These are phyloP conservation scores for Agaricus sinodeliciosus DNA, from an alignment of 768 basidiomycete genomes.

Conservation along the genomic window DNA sequence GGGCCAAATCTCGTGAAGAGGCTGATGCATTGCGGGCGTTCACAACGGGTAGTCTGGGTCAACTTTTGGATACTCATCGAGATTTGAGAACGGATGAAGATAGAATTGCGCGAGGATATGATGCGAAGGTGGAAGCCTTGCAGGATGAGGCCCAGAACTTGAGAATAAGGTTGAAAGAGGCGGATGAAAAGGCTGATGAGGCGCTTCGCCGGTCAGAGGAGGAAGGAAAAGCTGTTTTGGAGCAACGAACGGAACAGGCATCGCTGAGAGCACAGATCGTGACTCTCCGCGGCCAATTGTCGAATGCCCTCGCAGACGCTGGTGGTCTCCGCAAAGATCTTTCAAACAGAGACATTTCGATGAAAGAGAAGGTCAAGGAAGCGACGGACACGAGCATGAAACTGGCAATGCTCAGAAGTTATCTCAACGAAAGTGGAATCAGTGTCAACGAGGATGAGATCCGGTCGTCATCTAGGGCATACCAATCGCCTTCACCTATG, in stretches of 20 bases:
- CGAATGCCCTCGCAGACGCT: slow-evolving; percentile 58
- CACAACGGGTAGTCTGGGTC: slow-evolving; percentile 80
- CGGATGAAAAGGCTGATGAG: slow-evolving; percentile 64
- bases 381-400: slow-evolving; percentile 67
- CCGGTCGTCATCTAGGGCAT: slow-evolving; percentile 33
- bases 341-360: slow-evolving; percentile 54
- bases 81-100: slow-evolving; percentile 84
- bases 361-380: slow-evolving; percentile 59
- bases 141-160: slow-evolving; percentile 73
- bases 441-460: slow-evolving; percentile 68
- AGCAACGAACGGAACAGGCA: slow-evolving; percentile 58
- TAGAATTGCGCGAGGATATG: slow-evolving; percentile 63
- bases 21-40: slow-evolving; percentile 84
- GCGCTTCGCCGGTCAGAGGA: slow-evolving; percentile 56
- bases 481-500: slow-evolving; percentile 32
- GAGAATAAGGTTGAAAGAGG: slow-evolving; percentile 75
- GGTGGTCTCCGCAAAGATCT: slow-evolving; percentile 69
- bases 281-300: slow-evolving; percentile 67
- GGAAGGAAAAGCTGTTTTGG: slow-evolving; percentile 59
- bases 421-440: slow-evolving; percentile 86
- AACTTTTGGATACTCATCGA: slow-evolving; percentile 82
- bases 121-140: slow-evolving; percentile 76
- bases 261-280: slow-evolving; percentile 67
- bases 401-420: slow-evolving; percentile 72
- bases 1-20: slow-evolving; percentile 90